Conservation (phyloP, 108 stramenopile species). For the Nitzschia palea region DNA sequence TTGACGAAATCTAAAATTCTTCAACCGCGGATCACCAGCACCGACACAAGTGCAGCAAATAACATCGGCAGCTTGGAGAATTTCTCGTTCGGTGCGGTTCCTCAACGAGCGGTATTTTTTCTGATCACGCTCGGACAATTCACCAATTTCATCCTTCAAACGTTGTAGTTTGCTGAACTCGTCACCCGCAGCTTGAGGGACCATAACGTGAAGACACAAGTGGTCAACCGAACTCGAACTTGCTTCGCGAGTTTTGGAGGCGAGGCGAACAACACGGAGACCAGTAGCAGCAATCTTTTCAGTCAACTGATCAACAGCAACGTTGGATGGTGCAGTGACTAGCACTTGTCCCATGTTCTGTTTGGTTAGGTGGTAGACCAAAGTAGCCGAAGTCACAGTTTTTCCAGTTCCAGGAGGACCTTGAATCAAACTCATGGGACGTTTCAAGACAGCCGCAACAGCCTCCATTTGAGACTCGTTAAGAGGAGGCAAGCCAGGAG, state of each 20-base stretch:
- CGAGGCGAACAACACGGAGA: constrained; percentile 92
- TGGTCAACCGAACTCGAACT: constrained; percentile 85
- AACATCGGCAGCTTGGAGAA: constrained; percentile 97
- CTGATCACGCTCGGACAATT: constrained; percentile 91
- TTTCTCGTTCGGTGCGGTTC: constrained; percentile 88
- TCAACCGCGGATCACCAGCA: constrained; percentile 96
- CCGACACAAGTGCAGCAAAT: constrained; percentile 99
- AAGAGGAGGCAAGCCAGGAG: constrained; percentile 93
- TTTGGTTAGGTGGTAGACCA: constrained; percentile 96
- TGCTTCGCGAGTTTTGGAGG: constrained; percentile 94
- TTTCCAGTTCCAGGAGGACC: constrained; percentile 97
- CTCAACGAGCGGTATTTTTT: constrained; percentile 82
- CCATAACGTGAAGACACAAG: constrained; percentile 91
- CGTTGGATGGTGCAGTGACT: constrained; percentile 97
- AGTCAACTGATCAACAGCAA: constrained; percentile 98
- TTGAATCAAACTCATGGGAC: constrained; percentile 94
- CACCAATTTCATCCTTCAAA: constrained; percentile 94
- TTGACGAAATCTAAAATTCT: constrained; percentile 94
- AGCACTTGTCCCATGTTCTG: constrained; percentile 96
- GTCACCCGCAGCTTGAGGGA: constrained; percentile 79
- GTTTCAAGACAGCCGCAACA: constrained; percentile 86
- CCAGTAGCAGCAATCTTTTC: constrained; percentile 97
- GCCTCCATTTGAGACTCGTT: constrained; percentile 96
- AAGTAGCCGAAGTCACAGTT: constrained; percentile 95
- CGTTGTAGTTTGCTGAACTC: constrained; percentile 93